phyloP scores from a whole-genome alignment of 257 asterid genomes.

The Orobanche coerulescens region DNA sequence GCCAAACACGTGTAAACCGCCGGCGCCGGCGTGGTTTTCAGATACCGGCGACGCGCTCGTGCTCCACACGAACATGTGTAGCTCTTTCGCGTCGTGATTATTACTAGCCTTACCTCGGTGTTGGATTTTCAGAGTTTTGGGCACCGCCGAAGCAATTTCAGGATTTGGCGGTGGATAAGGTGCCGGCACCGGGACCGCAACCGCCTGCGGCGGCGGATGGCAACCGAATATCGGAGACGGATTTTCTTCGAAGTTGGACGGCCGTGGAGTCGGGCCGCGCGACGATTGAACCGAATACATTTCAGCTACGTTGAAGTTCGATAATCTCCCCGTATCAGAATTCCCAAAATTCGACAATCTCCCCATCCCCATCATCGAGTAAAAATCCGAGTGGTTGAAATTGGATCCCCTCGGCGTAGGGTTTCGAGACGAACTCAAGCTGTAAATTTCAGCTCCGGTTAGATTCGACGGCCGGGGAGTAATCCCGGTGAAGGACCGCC shows the following conservation, averaged over 20 bases:
- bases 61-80: constrained; percentile 99
- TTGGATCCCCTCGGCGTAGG: constrained; percentile 50
- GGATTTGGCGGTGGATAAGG: constrained; percentile 95
- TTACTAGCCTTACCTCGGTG: constrained; percentile 25
- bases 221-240: constrained; percentile 74
- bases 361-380: constrained; percentile 71
- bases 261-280: constrained; percentile 86
- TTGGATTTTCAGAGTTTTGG: constrained; percentile 35
- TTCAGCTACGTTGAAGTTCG: constrained; percentile 61
- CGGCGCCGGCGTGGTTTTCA: constrained; percentile 39
- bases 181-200: constrained; percentile 21
- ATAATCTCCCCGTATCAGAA: constrained; percentile 63
- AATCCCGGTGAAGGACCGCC: constrained; percentile 54
- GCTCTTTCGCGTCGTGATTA: constrained; percentile 76
- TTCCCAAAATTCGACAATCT: constrained; percentile 72
- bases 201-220: constrained; percentile 42
- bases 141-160: constrained; percentile 55
- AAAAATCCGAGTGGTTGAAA: constrained; percentile 46
- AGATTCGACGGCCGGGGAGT: constrained; percentile 48
- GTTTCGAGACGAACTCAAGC: constrained; percentile 48
- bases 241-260: constrained; percentile 81
- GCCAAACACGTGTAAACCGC: constrained; percentile 37
- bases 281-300: constrained; percentile 88
- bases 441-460: constrained; percentile 51
- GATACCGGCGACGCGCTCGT: constrained; percentile 95